Evolutionary conservation across 208 protist species (phyloP).

Genomic region (Entamoeba moshkovskii): DNA sequence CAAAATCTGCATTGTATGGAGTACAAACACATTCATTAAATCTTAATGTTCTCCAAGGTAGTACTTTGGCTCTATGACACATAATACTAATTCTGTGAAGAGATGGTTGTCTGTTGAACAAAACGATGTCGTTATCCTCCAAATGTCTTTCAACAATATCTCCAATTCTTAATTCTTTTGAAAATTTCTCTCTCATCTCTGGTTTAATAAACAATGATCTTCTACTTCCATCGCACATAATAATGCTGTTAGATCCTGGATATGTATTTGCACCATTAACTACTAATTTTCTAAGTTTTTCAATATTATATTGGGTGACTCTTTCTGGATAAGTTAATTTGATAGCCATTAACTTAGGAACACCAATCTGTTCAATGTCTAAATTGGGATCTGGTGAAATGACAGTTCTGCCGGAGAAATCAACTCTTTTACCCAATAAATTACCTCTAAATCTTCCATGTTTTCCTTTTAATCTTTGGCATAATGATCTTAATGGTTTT

Average conservation of each 20-base stretch:
- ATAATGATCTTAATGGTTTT: slow-evolving; percentile 58
- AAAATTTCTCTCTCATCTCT: slow-evolving; percentile 52
- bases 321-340: slow-evolving; percentile 82
- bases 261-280: slow-evolving; percentile 79
- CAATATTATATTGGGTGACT: slow-evolving; percentile 75
- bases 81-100: slow-evolving; percentile 95
- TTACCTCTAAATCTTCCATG: slow-evolving; percentile 92
- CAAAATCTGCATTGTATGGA: slow-evolving; percentile 98
- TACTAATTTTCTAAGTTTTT: slow-evolving; percentile 64
- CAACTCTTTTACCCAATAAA: slow-evolving; percentile 93
- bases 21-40: slow-evolving; percentile 80
- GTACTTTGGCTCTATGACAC: slow-evolving; percentile 71
- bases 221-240: slow-evolving; percentile 28
- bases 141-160: slow-evolving; percentile 97
- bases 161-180: slow-evolving; percentile 50
- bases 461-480: slow-evolving; percentile 95
- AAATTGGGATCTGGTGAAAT: slow-evolving; percentile 98
- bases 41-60: slow-evolving; percentile 88
- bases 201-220: slow-evolving; percentile 23
- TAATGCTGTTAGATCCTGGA: slow-evolving; percentile 65
- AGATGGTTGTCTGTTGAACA: slow-evolving; percentile 98
- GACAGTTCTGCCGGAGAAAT: slow-evolving; percentile 95
- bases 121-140: slow-evolving; percentile 80
- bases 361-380: slow-evolving; percentile 78
- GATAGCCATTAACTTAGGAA: slow-evolving; percentile 80